Percentiles rank a stretch among this genome's conserved stretches.
These are phyloP conservation scores for Mycosphaerella sp. DNA, from an alignment of 2,329 filamentous ascomycete species.

Conservation along the genomic window DNA sequence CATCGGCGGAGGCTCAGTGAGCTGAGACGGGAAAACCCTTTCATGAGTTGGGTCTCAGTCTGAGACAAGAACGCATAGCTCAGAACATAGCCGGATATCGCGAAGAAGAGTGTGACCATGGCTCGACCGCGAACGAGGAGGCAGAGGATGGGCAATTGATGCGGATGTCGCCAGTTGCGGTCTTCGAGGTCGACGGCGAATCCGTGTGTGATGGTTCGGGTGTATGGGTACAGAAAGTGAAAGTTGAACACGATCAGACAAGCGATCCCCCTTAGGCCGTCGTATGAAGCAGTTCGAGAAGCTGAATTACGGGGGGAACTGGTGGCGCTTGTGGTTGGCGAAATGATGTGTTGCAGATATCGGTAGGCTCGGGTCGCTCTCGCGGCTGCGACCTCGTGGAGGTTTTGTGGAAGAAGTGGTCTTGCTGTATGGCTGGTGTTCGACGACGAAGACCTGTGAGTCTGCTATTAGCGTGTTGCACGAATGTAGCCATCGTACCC, in stretches of 20 bases:
- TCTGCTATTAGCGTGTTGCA: background rate
- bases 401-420: background rate
- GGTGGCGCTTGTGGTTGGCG: background rate
- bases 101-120: slow-evolving; percentile 18
- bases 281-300: slow-evolving; percentile 9
- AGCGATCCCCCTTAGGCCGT: slow-evolving; percentile 15
- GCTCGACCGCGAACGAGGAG: slow-evolving; percentile 15
- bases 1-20: slow-evolving; percentile 12
- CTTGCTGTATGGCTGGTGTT: background rate
- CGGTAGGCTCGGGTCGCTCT: background rate
- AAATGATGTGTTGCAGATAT: background rate
- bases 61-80: slow-evolving; percentile 11
- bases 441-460: background rate
- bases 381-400: background rate
- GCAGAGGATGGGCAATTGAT: slow-evolving; percentile 15
- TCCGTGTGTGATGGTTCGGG: slow-evolving; percentile 9
- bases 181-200: background rate
- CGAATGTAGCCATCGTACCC: background rate
- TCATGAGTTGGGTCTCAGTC: background rate
- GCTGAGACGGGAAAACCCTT: slow-evolving; percentile 1
- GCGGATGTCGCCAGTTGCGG: background rate
- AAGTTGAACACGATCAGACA: slow-evolving; percentile 19
- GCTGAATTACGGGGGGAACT: background rate
- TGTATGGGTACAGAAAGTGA: slow-evolving; percentile 14
- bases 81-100: slow-evolving; percentile 17